phyloP scores from a whole-genome alignment of 768 basidiomycete species.

The Amanita subjunquillea region DNA sequence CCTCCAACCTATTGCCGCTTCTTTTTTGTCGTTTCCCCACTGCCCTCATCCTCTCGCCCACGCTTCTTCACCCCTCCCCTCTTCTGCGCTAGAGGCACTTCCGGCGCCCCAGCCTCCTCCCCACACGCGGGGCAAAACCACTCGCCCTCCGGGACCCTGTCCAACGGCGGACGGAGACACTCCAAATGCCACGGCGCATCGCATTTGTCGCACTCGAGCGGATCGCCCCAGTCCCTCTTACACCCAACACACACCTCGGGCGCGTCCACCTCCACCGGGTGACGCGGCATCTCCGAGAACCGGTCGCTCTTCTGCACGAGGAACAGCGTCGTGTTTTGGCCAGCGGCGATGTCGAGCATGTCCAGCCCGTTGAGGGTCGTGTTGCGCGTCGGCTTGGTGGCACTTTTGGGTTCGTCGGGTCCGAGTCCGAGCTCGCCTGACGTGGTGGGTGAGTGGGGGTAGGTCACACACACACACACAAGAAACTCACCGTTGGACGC shows the following conservation, averaged over 20 bases:
- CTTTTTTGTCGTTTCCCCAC: not conserved
- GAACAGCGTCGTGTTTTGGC: conserved; percentile 81
- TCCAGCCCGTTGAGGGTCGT: conserved; percentile 66
- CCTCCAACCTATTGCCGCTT: not conserved
- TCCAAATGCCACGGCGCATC: conserved; percentile 80
- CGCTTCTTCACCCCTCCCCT: conserved; percentile 5
- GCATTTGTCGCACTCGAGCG: conserved; percentile 93
- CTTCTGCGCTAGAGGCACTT: conserved; percentile 22
- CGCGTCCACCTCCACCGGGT: conserved; percentile 64
- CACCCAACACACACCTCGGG: conserved; percentile 68
- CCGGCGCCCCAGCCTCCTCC: conserved; percentile 43
- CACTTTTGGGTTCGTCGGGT: conserved; percentile 71
- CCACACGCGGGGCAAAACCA: conserved; percentile 84
- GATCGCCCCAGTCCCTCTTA: conserved; percentile 51
- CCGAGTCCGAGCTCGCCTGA: conserved; percentile 69
- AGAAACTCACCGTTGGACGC: conserved; percentile 61
- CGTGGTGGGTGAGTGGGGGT: no score
- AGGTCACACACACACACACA: no score
- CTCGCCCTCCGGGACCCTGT: conserved; percentile 74
- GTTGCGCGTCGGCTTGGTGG: conserved; percentile 72
- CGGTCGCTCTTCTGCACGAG: conserved; percentile 68
- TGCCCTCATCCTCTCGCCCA: not conserved
- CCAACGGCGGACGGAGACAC: conserved; percentile 74
- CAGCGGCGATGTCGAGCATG: conserved; percentile 72
- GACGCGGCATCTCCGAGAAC: conserved; percentile 68